Evolutionary conservation across 2,329 filamentous ascomycete genomes (phyloP), one percentile per base, ranked within the genome.

Genomic region (Tolypocladium paradoxum): DNA sequence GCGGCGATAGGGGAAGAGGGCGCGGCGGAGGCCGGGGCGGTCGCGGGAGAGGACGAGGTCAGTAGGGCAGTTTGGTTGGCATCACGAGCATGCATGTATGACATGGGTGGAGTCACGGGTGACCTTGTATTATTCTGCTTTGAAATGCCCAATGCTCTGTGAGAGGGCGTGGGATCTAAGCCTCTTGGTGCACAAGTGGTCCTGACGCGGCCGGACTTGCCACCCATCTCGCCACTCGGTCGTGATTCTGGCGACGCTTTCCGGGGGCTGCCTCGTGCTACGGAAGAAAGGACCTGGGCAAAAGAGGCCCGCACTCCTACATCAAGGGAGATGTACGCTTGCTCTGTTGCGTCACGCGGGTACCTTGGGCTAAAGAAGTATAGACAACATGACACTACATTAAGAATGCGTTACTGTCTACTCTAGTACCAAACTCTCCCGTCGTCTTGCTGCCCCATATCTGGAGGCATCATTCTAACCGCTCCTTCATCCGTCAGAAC

Each of bases 1-100:
- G 80, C 38, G 71, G 73, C 51, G 74, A 76, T 27, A 60, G 69
- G 35, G 70, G 69, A 29, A 64, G 72, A 52, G 72, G 70, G 9
- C 66, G 69, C 50, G 72, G 71, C 47, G 68, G 70, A 51, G 69
- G 69, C 24, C 62, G 68, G 33, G 72, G 72, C 40, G 56, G 58
- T 35, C 61, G 68, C 24, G 67, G 67, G 20, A 59, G 68, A 38
- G 68, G 68, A 14, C 61, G 68, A 35, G 68, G 67, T 20, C 63
- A 68, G 60, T 66, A 59, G 63, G 54, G 27, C 18, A 7, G 16
- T 14, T 52, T 20, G 56, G 53, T 34, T 53, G 50, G 34, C 27
- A 20, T 31, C 43, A 27, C 43, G 18, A 47, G 27, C 48, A n/a
- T 38, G 29, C 36, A 40, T 51, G 34, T 18, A 38, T 29, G 22